phyloP scores from a whole-genome alignment of 176 grass and related monocot genomes.

The Carex kokanica region DNA sequence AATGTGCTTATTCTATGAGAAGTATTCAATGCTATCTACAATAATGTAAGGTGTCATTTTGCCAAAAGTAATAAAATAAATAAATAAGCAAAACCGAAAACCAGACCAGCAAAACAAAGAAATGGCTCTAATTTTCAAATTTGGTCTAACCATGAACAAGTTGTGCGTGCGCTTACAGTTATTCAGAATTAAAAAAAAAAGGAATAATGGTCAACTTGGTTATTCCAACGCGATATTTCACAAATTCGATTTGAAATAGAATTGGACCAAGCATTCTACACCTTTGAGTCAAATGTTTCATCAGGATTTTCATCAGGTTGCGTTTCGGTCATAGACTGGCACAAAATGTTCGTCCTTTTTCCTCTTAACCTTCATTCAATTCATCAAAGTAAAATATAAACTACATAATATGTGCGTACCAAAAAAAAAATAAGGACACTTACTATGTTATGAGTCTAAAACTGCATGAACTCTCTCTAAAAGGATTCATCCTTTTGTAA shows the following conservation, averaged over 20 bases:
- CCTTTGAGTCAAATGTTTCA: constrained; percentile 19
- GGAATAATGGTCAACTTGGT: not conserved
- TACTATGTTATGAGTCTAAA: not conserved
- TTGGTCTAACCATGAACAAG: not conserved
- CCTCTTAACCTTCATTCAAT: constrained; percentile 27
- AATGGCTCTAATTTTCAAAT: not conserved
- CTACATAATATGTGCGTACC: not conserved
- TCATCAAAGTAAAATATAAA: not conserved
- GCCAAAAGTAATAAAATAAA: not conserved
- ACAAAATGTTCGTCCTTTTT: constrained; percentile 31
- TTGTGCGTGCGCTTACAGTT: not conserved
- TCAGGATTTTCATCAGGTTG: constrained; percentile 42
- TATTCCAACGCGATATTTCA: not conserved
- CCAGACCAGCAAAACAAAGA: not conserved
- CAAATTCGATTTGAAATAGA: not conserved
- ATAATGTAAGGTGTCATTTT: not conserved
- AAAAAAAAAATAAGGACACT: not conserved
- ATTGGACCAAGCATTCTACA: not conserved
- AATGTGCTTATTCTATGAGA: not conserved
- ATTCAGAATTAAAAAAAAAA: not conserved
- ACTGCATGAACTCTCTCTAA: no score
- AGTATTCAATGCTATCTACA: not conserved
- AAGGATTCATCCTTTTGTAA: no score
- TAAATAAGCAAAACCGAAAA: not conserved
- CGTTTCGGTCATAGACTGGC: constrained; percentile 53